Conservation (phyloP, 495 filamentous ascomycete species). For the Trichoderma reesei region DNA sequence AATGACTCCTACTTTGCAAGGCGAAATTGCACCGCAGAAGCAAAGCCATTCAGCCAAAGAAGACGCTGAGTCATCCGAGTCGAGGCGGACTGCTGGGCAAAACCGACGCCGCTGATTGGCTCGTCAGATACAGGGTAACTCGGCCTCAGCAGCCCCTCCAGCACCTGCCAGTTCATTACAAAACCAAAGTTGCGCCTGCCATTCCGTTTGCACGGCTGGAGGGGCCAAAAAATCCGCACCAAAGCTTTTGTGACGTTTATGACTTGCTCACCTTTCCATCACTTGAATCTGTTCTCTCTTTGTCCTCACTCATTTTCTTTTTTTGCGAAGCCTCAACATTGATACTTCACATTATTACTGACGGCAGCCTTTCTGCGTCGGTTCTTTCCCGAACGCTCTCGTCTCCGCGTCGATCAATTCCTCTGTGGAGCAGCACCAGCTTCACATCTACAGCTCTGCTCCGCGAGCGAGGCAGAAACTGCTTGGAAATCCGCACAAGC, state of each 20-base stretch:
- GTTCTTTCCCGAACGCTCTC: not conserved
- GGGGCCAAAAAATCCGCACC: slow-evolving; percentile 10
- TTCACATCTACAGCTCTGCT: not conserved
- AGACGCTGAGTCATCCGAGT: not conserved
- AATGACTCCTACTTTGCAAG: not conserved
- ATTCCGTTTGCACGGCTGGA: not conserved
- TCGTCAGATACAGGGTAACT: not conserved
- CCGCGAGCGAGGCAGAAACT: not conserved
- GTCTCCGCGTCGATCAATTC: not conserved
- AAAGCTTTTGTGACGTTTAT: slow-evolving; percentile 16
- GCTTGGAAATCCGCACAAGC: too few relatives aligned
- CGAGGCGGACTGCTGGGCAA: not conserved
- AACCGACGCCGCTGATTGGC: not conserved
- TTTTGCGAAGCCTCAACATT: not conserved
- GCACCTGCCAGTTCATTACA: not conserved
- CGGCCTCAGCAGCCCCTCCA: too few relatives aligned
- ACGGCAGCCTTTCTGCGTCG: not conserved
- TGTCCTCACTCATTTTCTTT: not conserved
- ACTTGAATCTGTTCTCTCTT: not conserved
- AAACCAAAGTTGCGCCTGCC: not conserved
- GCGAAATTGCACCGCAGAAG: not conserved
- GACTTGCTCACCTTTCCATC: not conserved
- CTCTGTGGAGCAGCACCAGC: not conserved
- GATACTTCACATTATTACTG: not conserved
- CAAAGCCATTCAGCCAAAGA: too few relatives aligned